Base-by-base conservation (phyloP, 257 asterid species). In the Jacaranda mimosifolia region DNA sequence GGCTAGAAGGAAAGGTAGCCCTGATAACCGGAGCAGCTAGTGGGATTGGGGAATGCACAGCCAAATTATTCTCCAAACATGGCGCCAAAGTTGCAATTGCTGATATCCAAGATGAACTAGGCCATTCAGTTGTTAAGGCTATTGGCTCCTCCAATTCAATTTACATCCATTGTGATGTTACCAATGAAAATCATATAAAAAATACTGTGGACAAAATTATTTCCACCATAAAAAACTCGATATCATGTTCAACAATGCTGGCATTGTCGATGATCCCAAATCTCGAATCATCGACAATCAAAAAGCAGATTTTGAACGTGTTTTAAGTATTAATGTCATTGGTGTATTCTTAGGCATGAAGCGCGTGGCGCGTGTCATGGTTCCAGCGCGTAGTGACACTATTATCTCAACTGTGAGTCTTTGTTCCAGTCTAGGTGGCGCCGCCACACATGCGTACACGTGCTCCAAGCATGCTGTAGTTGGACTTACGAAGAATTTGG, bases 341-440 rank as follows among this genome's bases (percentile, higher is more conserved):
- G 92, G 92, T 4, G 89, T 86, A n/a, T 87, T 89, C 57, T 78
- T 86, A 11, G 82, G 91, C 17, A 83, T 83, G 87, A 89, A 89
- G 13, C 94, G 87, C 42, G 94, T 92, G 0, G 85, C 94, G 7
- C 72, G 91, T 0, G 86, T 86, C 5, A 87, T 89, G 92, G 46
- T 84, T n/a, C n/a, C n/a, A n/a, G n/a, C n/a, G n/a, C n/a, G n/a
- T n/a, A n/a, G n/a, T n/a, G n/a, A n/a, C n/a, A n/a, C n/a, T n/a
- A n/a, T n/a, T n/a, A n/a, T n/a, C 72, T 46, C 52, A 2, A 46
- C 10, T 3, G 57, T 17, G 4, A 51, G 57, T 13, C 57, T 51
- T 10, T n/a, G 4, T 1, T 51, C 57, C 4, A 17, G 57, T 2
- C 11, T 51, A 12, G 91, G 84, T 10, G 83, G 83, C 12, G 62